Percentiles rank a stretch among this genome's conserved stretches.
Conservation (phyloP, 306 rosid genomes). For the Lagenaria siceraria region DNA sequence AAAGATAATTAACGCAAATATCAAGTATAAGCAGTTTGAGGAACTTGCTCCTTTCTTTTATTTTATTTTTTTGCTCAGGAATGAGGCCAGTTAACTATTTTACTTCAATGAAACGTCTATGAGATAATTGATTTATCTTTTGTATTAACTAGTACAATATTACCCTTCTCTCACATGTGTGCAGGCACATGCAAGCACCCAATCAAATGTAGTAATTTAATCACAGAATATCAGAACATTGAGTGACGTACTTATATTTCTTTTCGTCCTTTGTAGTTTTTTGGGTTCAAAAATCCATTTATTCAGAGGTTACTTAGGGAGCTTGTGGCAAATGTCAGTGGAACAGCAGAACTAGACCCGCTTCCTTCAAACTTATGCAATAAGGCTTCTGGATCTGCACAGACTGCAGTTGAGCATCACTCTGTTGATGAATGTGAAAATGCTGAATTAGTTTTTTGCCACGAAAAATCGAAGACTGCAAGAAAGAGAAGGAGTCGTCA, state of each 20-base stretch:
- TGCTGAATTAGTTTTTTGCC: constrained; percentile 24
- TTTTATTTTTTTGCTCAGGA: neutral
- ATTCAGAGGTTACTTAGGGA: constrained; percentile 70
- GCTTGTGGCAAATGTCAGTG: constrained; percentile 49
- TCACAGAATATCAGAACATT: neutral
- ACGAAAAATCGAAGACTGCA: constrained; percentile 18
- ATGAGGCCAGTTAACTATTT: neutral
- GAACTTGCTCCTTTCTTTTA: neutral
- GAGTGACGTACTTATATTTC: constrained; percentile 11
- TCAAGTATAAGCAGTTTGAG: neutral
- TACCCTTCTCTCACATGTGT: neutral
- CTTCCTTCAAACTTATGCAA: constrained; percentile 21
- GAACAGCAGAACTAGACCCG: constrained; percentile 31
- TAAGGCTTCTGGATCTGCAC: constrained; percentile 20
- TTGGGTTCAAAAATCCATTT: constrained; percentile 71
- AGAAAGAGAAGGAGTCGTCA: constrained; percentile 54
- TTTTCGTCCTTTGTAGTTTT: constrained; percentile 44
- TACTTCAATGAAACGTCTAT: neutral
- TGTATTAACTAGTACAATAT: neutral
- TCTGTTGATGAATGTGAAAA: constrained; percentile 17
- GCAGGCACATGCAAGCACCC: neutral
- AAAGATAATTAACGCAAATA: neutral
- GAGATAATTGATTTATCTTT: neutral
- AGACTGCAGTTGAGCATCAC: constrained; percentile 4
- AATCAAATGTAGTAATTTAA: neutral